Conservation (phyloP, 129 eudicot genomes). For the Flaveria bidentis region DNA sequence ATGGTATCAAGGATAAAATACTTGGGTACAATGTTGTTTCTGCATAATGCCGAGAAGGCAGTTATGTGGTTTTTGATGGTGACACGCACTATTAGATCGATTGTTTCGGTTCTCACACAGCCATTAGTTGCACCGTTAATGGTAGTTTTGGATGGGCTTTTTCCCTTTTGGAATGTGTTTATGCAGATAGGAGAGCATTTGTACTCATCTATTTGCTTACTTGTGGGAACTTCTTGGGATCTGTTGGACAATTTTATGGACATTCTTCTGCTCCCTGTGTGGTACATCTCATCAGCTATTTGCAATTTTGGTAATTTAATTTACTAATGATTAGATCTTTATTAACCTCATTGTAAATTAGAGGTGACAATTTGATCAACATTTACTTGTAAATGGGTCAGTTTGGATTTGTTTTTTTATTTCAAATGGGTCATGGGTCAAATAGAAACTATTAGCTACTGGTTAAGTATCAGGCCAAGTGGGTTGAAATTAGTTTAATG, state of each 20-base stretch:
- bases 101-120: slow-evolving; percentile 59
- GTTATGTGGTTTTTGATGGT: slow-evolving; percentile 71
- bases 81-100: slow-evolving; percentile 59
- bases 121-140: slow-evolving; percentile 72
- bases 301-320: slow-evolving; percentile 62
- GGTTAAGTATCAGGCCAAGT: no score
- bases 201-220: slow-evolving; percentile 52
- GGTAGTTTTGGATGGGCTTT: slow-evolving; percentile 47
- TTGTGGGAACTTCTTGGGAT: slow-evolving; percentile 54
- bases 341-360: not conserved
- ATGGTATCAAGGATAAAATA: slow-evolving; percentile 92
- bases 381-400: not conserved
- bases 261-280: slow-evolving; percentile 65
- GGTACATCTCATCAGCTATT: slow-evolving; percentile 56
- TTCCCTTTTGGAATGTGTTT: slow-evolving; percentile 58
- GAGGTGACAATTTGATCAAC: slow-evolving; percentile 10
- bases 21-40: slow-evolving; percentile 91
- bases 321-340: not conserved
- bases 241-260: slow-evolving; percentile 51
- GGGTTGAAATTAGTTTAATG: no score
- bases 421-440: slow-evolving; percentile 14
- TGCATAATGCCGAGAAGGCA: slow-evolving; percentile 88
- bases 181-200: slow-evolving; percentile 39
- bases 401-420: slow-evolving; percentile 2
- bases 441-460: no score